Conservation (phyloP, 2,329 filamentous ascomycete species). For the Fusarium vanettenii region DNA sequence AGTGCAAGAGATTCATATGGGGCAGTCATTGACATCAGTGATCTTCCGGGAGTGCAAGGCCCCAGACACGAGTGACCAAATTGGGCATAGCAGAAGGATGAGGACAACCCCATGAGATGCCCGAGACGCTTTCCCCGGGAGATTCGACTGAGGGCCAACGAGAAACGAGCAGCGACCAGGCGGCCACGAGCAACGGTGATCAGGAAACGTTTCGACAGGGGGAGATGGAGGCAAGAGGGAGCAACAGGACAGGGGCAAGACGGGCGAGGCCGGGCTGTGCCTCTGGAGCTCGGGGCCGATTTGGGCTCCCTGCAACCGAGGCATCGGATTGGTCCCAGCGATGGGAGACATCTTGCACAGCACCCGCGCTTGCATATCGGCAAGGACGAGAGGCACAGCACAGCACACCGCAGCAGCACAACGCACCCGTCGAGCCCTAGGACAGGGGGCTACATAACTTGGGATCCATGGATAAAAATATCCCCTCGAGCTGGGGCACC, state of each 20-base stretch:
- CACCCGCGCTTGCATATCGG: constrained; percentile 8
- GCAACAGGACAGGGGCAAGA: constrained; percentile 16
- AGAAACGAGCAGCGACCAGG: constrained; percentile 24
- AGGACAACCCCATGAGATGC: constrained; percentile 13
- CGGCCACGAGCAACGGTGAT: not conserved
- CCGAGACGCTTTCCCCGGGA: constrained; percentile 34
- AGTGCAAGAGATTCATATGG: constrained; percentile 9
- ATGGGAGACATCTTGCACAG: constrained; percentile 15
- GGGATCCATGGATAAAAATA: constrained; percentile 41
- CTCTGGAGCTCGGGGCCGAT: constrained; percentile 40
- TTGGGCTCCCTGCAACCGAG: constrained; percentile 32
- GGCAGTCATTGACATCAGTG: constrained; percentile 40
- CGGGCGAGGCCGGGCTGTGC: constrained; percentile 42
- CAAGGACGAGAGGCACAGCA: constrained; percentile 28
- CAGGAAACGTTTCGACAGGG: constrained; percentile 23
- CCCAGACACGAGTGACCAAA: constrained; percentile 37
- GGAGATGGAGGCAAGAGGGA: constrained; percentile 6
- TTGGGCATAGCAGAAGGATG: constrained; percentile 29
- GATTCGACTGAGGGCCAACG: constrained; percentile 30
- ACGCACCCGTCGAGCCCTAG: not conserved
- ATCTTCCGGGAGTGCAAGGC: constrained; percentile 33
- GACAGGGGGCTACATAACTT: constrained; percentile 27
- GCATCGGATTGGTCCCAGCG: constrained; percentile 35
- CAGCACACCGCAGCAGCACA: constrained; percentile 20
- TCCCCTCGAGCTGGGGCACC: constrained; percentile 26